Conservation (phyloP, 768 basidiomycete genomes). For the Boletus rubescentipes region DNA sequence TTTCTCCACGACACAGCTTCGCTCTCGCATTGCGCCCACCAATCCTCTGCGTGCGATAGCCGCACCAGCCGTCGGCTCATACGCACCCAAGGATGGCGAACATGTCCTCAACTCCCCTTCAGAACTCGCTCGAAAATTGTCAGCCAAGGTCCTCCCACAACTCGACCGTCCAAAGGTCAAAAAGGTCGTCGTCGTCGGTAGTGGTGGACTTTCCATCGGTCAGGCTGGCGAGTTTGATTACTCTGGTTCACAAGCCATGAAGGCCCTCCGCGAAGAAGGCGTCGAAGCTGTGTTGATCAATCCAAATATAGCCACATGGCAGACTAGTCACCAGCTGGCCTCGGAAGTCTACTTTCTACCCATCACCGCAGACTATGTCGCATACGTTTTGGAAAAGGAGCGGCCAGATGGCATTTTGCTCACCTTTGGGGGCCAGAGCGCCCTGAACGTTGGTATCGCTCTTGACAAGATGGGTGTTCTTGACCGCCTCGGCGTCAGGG, state of each 20-base stretch:
- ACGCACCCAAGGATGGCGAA: conserved; percentile 59
- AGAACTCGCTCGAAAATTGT: conserved; percentile 89
- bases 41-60: conserved; percentile 63
- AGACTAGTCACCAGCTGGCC: conserved; percentile 96
- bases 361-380: conserved; percentile 95
- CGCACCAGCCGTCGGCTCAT: conserved; percentile 72
- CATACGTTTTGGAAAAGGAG: conserved; percentile 98
- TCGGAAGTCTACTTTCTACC: conserved; percentile 98
- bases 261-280: conserved; percentile 94
- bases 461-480: conserved; percentile 96
- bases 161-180: conserved; percentile 88
- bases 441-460: conserved; percentile 95
- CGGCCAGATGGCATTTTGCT: conserved; percentile 95
- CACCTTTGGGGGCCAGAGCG: conserved; percentile 98
- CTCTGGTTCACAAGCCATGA: conserved; percentile 97
- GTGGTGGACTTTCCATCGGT: conserved; percentile 94
- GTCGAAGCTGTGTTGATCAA: conserved; percentile 95
- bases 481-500: conserved; percentile 88
- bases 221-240: conserved; percentile 99
- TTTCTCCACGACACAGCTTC: conserved; percentile 49
- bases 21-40: conserved; percentile 44
- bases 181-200: conserved; percentile 95
- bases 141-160: conserved; percentile 91
- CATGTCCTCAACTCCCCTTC: conserved; percentile 91
- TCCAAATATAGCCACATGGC: conserved; percentile 99